Conservation (phyloP, 768 basidiomycete species). For the Psilocybe cyanescens region DNA sequence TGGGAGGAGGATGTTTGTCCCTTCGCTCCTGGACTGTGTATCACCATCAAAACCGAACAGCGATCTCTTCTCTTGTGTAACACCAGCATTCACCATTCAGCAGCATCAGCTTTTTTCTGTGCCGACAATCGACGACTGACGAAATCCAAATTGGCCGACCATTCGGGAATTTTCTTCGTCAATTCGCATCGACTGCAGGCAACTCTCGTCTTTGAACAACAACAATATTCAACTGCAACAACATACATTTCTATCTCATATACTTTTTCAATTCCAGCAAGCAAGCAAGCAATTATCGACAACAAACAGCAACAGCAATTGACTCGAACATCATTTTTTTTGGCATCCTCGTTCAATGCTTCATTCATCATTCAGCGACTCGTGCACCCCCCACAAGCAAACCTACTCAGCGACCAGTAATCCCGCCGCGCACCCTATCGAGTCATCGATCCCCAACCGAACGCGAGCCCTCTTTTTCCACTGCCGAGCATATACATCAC, state of each 20-base stretch:
- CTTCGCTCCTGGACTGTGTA: neutral
- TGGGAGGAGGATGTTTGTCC: neutral
- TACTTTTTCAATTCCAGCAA: neutral
- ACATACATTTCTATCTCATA: neutral
- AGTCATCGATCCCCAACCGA: too few relatives aligned
- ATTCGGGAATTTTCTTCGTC: neutral
- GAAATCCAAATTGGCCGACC: neutral
- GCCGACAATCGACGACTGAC: neutral
- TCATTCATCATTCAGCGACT: neutral
- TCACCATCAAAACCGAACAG: neutral
- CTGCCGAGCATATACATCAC: neutral
- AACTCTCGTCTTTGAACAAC: neutral
- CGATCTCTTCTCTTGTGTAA: slow-evolving; percentile 4
- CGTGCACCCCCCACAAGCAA: neutral
- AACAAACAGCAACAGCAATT: neutral
- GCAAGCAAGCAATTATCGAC: neutral
- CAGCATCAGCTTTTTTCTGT: neutral
- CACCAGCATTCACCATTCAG: slow-evolving; percentile 7
- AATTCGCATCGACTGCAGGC: neutral
- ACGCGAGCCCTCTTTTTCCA: too few relatives aligned
- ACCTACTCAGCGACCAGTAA: too few relatives aligned
- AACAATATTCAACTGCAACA: neutral
- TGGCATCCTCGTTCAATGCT: neutral
- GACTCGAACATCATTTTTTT: neutral
- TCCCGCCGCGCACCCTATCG: neutral